phyloP scores from a whole-genome alignment of 352 stramenopile species.

The Thalassiosira mediterranea region DNA sequence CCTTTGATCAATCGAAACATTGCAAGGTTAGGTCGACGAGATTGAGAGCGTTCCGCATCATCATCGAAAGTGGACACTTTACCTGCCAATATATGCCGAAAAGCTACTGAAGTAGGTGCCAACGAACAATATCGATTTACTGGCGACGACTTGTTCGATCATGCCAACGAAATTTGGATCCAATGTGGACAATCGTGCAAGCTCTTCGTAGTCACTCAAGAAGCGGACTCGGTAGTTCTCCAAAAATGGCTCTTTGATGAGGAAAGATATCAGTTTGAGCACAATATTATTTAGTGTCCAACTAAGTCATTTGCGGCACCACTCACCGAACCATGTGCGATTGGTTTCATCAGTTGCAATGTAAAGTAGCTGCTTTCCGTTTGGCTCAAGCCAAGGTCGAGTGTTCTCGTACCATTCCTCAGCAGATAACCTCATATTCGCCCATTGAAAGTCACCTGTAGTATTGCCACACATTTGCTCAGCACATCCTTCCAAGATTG shows the following conservation, averaged over 20 bases:
- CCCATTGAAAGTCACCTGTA: constrained; percentile 81
- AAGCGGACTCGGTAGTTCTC: constrained; percentile 63
- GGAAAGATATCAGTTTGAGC: too few relatives aligned
- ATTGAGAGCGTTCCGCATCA: too few relatives aligned
- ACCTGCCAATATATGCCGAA: constrained; percentile 80
- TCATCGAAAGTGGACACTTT: too few relatives aligned
- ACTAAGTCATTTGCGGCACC: too few relatives aligned
- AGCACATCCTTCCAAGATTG: too few relatives aligned
- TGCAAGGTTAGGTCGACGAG: too few relatives aligned
- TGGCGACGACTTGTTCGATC: constrained; percentile 80
- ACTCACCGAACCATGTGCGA: constrained; percentile 79
- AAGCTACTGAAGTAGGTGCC: constrained; percentile 85
- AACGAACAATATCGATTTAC: constrained; percentile 64
- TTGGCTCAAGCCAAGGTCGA: constrained; percentile 53
- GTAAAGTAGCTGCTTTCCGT: constrained; percentile 74
- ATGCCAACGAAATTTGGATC: constrained; percentile 82
- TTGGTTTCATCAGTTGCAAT: constrained; percentile 86
- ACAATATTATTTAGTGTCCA: too few relatives aligned
- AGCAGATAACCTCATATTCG: constrained; percentile 76
- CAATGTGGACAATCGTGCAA: constrained; percentile 43
- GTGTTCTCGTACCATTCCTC: constrained; percentile 81
- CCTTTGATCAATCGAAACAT: too few relatives aligned
- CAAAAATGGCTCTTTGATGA: constrained; percentile 76
- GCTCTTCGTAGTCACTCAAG: constrained; percentile 68
- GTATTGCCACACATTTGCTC: too few relatives aligned